phyloP scores from a whole-genome alignment of 2,329 filamentous ascomycete species.

The Malbranchea zuffiana region DNA sequence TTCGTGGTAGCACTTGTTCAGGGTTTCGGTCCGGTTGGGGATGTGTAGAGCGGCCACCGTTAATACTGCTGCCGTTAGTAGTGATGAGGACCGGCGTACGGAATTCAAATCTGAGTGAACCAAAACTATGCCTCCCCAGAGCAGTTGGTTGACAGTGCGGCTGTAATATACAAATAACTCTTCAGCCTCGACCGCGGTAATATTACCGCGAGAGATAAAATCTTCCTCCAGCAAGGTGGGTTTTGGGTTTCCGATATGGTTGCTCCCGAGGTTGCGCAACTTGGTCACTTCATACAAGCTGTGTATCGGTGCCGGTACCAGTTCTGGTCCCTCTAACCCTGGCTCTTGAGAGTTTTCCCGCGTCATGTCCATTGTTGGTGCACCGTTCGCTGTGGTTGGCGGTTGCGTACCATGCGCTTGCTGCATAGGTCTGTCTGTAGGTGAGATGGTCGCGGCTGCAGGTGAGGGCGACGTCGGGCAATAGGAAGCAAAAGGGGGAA shows the following conservation, averaged over 20 bases:
- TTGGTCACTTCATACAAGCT: constrained; percentile 46
- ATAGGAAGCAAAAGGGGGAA: constrained; percentile 34
- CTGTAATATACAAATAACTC: constrained; percentile 43
- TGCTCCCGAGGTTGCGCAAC: constrained; percentile 33
- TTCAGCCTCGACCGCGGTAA: constrained; percentile 41
- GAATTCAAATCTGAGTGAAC: constrained; percentile 42
- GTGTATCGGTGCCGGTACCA: constrained; percentile 43
- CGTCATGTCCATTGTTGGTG: constrained; percentile 33
- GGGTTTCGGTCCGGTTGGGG: constrained; percentile 42
- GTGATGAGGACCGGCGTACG: constrained; percentile 44
- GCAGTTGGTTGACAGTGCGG: constrained; percentile 40
- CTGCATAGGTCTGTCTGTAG: constrained; percentile 20
- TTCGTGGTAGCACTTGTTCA: constrained; percentile 46
- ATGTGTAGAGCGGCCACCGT: constrained; percentile 51
- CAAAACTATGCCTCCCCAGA: constrained; percentile 44
- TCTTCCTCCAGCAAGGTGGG: constrained; percentile 36
- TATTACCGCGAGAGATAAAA: constrained; percentile 40
- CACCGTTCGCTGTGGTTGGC: constrained; percentile 20
- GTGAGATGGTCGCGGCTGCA: constrained; percentile 15
- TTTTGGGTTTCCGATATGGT: constrained; percentile 28
- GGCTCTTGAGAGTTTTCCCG: constrained; percentile 38
- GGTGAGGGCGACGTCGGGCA: constrained; percentile 19
- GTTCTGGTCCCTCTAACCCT: constrained; percentile 30
- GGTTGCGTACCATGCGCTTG: constrained; percentile 21
- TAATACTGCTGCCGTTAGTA: constrained; percentile 46